Evolutionary conservation across 169 alveolate genomes (phyloP), one percentile per base, ranked within the genome.

Genomic region (Eimeria praecox): DNA sequence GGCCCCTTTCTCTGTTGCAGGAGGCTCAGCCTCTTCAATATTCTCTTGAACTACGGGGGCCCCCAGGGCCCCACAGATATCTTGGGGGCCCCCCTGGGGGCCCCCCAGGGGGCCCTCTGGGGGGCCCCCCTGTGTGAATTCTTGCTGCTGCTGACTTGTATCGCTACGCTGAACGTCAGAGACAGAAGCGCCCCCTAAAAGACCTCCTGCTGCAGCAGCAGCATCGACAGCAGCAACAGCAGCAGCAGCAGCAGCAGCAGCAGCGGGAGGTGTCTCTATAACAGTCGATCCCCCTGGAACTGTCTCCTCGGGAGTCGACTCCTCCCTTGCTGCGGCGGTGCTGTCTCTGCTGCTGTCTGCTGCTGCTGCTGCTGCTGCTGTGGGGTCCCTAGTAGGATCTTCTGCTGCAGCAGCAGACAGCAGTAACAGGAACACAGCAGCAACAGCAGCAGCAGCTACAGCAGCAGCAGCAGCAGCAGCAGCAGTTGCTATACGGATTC

Each of bases 241-340:
- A n/a, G n/a, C 62, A 52, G 62, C 78, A 27, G 33, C 78, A n/a
- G 78, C 78, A 66, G 38, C 18, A 18, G 78, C 78, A 66, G 78
- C 78, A 66, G 78, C 38, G 1, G 10, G 2, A 30, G 5, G 20
- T 2, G 38, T 20, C 24, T 10, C 78, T 66, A 12, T 33, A 20
- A 27, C 38, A 66, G 78, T 33, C 38, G 24, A 18, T 4, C 18
- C 35, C 42, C 24, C 78, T 24, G 78, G 10, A 66, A 33, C 40
- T 3, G 3, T 12, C 9, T 18, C 78, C 78, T 12, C 2, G 18
- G 62, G 62, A 33, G 38, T 20, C 38, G 30, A 66, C 78, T 66
- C 42, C 24, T 24, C 42, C 78, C 1, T 3, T 27, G 42, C 78
- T 12, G 9, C 30, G 78, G 30, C 16, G 78, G 18, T 66, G 78